Conservation (phyloP, 805 yeast species). For the Starmerella tilneyi region DNA sequence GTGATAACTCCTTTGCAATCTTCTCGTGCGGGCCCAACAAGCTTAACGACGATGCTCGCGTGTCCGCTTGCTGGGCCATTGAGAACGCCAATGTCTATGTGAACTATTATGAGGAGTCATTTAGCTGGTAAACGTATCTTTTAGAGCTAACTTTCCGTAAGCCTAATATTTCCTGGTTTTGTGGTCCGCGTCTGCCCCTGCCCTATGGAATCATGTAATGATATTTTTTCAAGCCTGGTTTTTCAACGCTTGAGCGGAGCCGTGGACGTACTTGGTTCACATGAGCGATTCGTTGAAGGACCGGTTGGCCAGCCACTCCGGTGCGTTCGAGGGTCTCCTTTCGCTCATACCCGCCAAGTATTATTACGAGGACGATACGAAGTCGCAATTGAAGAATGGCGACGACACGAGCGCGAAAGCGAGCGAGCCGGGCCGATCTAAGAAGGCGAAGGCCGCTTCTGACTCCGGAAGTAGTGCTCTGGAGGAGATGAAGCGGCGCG, state of each 20-base stretch:
- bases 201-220: background rate
- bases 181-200: too few relatives aligned
- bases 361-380: slow-evolving; percentile 82
- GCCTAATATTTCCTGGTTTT: too few relatives aligned
- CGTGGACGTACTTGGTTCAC: background rate
- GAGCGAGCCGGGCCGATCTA: slow-evolving; percentile 50
- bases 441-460: slow-evolving; percentile 69
- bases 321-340: slow-evolving; percentile 71
- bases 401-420: slow-evolving; percentile 38
- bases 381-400: slow-evolving; percentile 66
- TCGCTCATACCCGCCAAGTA: slow-evolving; percentile 90
- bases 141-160: too few relatives aligned
- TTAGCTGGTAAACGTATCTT: slow-evolving; percentile 14
- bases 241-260: background rate
- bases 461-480: slow-evolving; percentile 29
- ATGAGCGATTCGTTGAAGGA: slow-evolving; percentile 29
- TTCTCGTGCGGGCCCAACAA: slow-evolving; percentile 22
- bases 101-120: slow-evolving; percentile 21
- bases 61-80: slow-evolving; percentile 18
- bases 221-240: background rate
- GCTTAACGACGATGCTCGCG: slow-evolving; percentile 18
- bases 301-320: slow-evolving; percentile 31
- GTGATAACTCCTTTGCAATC: slow-evolving; percentile 12
- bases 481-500: slow-evolving; percentile 29
- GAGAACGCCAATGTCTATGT: slow-evolving; percentile 9